phyloP scores from a whole-genome alignment of 441 rosid species.

The Euphorbia celastroides region DNA sequence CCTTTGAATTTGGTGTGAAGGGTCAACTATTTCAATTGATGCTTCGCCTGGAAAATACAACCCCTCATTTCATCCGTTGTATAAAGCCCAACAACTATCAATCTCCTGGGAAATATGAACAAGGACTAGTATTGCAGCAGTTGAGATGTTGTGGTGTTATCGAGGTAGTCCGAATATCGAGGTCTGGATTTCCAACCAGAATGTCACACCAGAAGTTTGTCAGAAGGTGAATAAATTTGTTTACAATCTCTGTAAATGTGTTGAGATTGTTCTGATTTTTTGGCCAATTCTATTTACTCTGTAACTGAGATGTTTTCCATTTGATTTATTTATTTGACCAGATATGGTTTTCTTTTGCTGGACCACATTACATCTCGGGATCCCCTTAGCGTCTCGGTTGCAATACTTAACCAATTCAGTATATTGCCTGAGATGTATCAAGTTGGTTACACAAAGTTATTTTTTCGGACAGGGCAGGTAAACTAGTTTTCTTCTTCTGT shows the following conservation, averaged over 20 bases:
- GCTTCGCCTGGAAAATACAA: constrained; percentile 93
- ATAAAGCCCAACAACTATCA: constrained; percentile 89
- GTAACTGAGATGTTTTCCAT: constrained; percentile 9
- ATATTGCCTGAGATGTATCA: constrained; percentile 99
- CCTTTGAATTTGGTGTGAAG: constrained; percentile 32
- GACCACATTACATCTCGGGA: constrained; percentile 75
- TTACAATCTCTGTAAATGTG: neutral
- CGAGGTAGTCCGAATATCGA: constrained; percentile 96
- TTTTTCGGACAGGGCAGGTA: constrained; percentile 98
- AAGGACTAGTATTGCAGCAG: constrained; percentile 91
- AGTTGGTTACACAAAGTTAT: constrained; percentile 96
- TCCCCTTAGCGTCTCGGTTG: constrained; percentile 93
- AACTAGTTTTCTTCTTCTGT: neutral
- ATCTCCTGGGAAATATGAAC: constrained; percentile 85
- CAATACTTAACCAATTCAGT: constrained; percentile 95
- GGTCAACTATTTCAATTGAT: constrained; percentile 93
- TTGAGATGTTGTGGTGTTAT: constrained; percentile 97
- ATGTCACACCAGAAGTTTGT: constrained; percentile 96
- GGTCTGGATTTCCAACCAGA: constrained; percentile 98
- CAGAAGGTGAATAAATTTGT: constrained; percentile 51
- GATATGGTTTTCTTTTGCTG: constrained; percentile 96
- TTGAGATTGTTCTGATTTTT: constrained; percentile 7
- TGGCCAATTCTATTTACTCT: neutral
- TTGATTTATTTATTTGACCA: constrained; percentile 27
- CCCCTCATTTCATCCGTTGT: constrained; percentile 97